A percentile compares a stretch with the other conserved stretches of the same genome.
These are phyloP conservation scores for Prosopis cineraria DNA, from an alignment of 306 rosid species.

Conservation along the genomic window DNA sequence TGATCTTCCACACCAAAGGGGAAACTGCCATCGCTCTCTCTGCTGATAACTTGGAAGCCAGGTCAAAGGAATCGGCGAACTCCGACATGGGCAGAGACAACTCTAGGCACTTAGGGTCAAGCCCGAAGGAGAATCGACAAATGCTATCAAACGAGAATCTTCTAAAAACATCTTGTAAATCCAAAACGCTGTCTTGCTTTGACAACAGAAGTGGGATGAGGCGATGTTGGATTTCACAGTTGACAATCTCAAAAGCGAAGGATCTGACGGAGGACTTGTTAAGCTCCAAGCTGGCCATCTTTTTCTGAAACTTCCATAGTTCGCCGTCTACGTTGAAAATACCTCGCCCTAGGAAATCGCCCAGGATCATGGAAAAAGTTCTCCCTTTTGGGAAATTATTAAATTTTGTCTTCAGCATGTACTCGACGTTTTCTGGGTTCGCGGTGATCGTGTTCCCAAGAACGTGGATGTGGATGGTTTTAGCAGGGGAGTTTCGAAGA, in stretches of 20 bases:
- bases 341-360: conserved; percentile 75
- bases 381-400: conserved; percentile 81
- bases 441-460: conserved; percentile 71
- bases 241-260: conserved; percentile 67
- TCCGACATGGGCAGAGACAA: conserved; percentile 61
- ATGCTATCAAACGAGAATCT: conserved; percentile 72
- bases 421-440: conserved; percentile 71
- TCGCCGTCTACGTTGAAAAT: conserved; percentile 91
- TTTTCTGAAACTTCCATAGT: conserved; percentile 66
- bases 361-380: conserved; percentile 62
- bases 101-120: conserved; percentile 74
- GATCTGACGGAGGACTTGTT: conserved; percentile 50
- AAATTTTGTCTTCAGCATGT: conserved; percentile 73
- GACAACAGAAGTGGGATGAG: conserved; percentile 60
- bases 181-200: conserved; percentile 38
- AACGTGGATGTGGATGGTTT: conserved; percentile 77
- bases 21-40: conserved; percentile 75
- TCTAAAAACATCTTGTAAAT: conserved; percentile 73
- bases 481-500: conserved; percentile 53
- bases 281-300: conserved; percentile 67
- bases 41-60: conserved; percentile 75
- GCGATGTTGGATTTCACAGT: conserved; percentile 51
- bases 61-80: conserved; percentile 66
- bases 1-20: conserved; percentile 72
- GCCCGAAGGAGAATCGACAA: conserved; percentile 74